Evolutionary conservation across 768 basidiomycete genomes (phyloP).

Genomic region (Mycena capillaripes): DNA sequence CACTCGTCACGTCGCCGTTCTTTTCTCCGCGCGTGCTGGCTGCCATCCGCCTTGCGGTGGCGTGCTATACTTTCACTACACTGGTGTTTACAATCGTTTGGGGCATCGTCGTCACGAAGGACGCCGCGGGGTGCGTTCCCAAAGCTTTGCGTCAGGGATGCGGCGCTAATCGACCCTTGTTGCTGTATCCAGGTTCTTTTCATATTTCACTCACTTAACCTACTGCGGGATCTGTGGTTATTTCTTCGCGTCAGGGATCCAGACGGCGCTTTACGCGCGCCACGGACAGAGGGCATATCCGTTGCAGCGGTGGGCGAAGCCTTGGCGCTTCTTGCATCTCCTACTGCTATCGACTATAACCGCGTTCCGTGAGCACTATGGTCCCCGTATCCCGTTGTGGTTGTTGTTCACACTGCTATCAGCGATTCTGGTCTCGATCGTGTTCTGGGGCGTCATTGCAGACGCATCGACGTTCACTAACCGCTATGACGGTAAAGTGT

Average conservation of each 20-base stretch:
- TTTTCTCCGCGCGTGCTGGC: slow-evolving; percentile 54
- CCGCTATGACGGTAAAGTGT: slow-evolving; percentile 21
- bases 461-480: slow-evolving; percentile 20
- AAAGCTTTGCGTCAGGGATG: not conserved
- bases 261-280: slow-evolving; percentile 53
- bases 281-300: slow-evolving; percentile 49
- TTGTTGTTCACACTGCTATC: slow-evolving; percentile 18
- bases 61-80: slow-evolving; percentile 51
- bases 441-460: slow-evolving; percentile 37
- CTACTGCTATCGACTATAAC: slow-evolving; percentile 55
- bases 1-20: slow-evolving; percentile 59
- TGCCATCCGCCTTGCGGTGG: slow-evolving; percentile 54
- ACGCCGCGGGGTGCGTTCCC: slow-evolving; percentile 44
- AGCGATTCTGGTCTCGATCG: slow-evolving; percentile 47
- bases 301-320: slow-evolving; percentile 60
- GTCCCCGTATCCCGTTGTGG: not conserved
- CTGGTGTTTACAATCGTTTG: slow-evolving; percentile 44
- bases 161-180: slow-evolving; percentile 1
- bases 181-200: slow-evolving; percentile 52
- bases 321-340: slow-evolving; percentile 58
- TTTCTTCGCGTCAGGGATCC: slow-evolving; percentile 61
- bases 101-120: slow-evolving; percentile 37
- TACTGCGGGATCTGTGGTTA: slow-evolving; percentile 61
- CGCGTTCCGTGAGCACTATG: slow-evolving; percentile 59
- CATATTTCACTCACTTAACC: slow-evolving; percentile 62